Base-by-base conservation (phyloP, 2,329 filamentous ascomycete genomes). In the Talaromyces sp. region DNA sequence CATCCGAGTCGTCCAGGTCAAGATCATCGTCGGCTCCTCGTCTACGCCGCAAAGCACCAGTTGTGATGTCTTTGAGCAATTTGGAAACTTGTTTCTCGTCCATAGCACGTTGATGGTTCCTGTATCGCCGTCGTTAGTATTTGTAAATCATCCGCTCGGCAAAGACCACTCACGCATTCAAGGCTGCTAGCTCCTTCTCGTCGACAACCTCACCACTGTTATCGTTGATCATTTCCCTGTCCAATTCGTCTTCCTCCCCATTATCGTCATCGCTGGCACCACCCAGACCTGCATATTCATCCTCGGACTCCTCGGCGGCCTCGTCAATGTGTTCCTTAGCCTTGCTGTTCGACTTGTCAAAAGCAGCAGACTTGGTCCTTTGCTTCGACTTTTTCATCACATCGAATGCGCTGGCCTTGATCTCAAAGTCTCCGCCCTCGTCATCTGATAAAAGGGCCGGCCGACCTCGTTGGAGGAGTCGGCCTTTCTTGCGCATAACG, bases 281-380 rank as follows among this genome's bases (percentile, higher is more conserved):
- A 64, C 94, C 94, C 9, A 99, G 80, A 4, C 94, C 94, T 39
- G 92, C 93, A 71, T 97, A 99, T 73, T 99, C 94, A 70, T 99
- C 94, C 70, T 99, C 95, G 0, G 94, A 99, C 75, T 99, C 94
- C 66, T 96, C 90, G 61, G 94, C 93, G 70, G 96, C 91, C 64
- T 97, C 94, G 63, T 97, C 84, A 37, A 99, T 81, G 82, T 96
- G 89, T 22, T 88, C 86, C 67, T 86, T 91, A 0, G 92, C 93
- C 69, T 89, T 87, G 75, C 90, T 95, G 71, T 88, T 92, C 73
- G 91, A 92, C 73, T 88, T 89, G 75, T 96, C 83, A 65, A 91
- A 96, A 15, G 81, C 78, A 5, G 77, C 75, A 53, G 81, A 78
- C 65, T 83, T 83, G 65, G 82, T 81, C 35, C 40, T 56, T 33